Evolutionary conservation across 106 monocot genomes (phyloP).

Genomic region (Agapanthus africanus): DNA sequence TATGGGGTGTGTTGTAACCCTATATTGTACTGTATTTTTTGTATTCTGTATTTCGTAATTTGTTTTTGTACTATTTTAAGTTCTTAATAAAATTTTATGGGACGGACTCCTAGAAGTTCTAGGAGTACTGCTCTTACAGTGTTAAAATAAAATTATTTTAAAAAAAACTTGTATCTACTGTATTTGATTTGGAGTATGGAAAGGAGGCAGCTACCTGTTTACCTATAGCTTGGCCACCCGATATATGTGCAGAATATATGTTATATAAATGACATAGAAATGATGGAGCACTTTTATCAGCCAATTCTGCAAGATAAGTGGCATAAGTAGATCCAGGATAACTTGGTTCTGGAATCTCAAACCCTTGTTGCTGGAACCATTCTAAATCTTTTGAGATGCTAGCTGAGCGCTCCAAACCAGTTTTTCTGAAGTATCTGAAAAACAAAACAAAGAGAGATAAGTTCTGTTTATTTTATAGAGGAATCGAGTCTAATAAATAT

Average conservation of each 20-base stretch:
- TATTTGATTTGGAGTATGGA: too few species aligned
- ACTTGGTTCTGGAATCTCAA: constrained; percentile 59
- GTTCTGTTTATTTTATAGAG: too few species aligned
- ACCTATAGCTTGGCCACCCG: constrained; percentile 72
- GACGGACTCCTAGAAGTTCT: too few species aligned
- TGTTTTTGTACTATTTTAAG: too few species aligned
- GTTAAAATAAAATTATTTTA: too few species aligned
- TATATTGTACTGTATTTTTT: too few species aligned
- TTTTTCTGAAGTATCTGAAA: constrained; percentile 82
- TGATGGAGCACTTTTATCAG: constrained; percentile 66
- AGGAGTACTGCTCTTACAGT: too few species aligned
- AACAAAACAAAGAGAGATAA: constrained; percentile 6
- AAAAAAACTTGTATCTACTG: too few species aligned
- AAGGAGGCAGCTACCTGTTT: constrained; percentile 75
- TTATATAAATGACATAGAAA: constrained; percentile 94
- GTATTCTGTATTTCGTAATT: too few species aligned
- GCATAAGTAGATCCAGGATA: constrained; percentile 61
- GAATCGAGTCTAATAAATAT: too few species aligned
- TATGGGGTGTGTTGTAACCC: too few species aligned
- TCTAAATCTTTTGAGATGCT: constrained; percentile 60
- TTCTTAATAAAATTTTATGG: too few species aligned
- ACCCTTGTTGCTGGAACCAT: constrained; percentile 52
- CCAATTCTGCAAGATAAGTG: constrained; percentile 59
- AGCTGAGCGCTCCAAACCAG: constrained; percentile 69
- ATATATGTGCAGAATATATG: constrained; percentile 77